Evolutionary conservation across 139 green algal species (phyloP), one percentile per base, ranked within the genome.

Genomic region (Chlamydomonas sp.): DNA sequence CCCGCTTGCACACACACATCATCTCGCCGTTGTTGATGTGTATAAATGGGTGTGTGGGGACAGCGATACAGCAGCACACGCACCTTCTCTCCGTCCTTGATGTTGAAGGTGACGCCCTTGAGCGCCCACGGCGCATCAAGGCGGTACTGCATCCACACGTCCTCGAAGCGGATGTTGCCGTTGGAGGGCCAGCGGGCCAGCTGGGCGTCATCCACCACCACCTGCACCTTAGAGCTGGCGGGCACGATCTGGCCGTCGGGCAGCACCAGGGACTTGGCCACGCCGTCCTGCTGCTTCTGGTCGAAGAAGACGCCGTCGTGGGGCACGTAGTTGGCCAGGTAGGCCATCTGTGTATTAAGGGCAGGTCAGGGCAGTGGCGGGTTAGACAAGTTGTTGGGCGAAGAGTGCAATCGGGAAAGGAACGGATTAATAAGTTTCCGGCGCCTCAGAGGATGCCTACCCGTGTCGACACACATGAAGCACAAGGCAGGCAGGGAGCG

Each of bases 81-180:
- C 66, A 95, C 90, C 77, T 93, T 93, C 91, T 95, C 92, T n/a
- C 92, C 93, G 31, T 90, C 82, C 10, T 86, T 3, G 75, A 96
- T 85, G 7, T 79, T 62, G 78, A 93, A 90, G 74, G 79, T 92
- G 12, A 92, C 86, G 18, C 85, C 85, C 77, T 91, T 89, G 57
- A 92, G 86, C 5, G 86, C 85, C 59, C 83, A 84, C 2, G 77
- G 57, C 9, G 86, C 86, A 49, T 71, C 78, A 20, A 89, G 86
- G 76, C 69, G 77, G 83, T 92, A 92, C 73, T 89, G 82, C 90
- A 92, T 89, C 74, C 84, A 86, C 75, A 92, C 82, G 61, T 90
- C 76, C 78, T 92, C 78, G 77, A 94, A 93, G 18, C 66, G 60
- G 68, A 94, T 87, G 90, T 75, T 80, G 75, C 92, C 92, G 64